Conservation (phyloP, 768 basidiomycete genomes). For the button mushroom (Agaricus bisporus) region DNA sequence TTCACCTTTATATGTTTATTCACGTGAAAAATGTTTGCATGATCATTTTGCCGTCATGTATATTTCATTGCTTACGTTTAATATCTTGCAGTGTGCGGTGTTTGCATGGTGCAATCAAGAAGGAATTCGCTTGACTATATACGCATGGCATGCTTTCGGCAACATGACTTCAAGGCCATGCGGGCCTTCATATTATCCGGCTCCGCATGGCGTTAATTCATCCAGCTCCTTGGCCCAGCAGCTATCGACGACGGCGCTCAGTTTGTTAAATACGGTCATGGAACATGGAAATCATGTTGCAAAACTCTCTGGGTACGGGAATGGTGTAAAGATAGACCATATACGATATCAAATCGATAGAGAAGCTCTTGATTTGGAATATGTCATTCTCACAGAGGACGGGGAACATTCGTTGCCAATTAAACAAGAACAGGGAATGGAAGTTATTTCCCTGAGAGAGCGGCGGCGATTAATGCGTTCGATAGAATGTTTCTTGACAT, state of each 20-base stretch:
- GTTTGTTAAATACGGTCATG: constrained; percentile 74
- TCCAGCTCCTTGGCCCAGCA: constrained; percentile 63
- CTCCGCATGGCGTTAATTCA: too few species aligned
- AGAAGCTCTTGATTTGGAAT: constrained; percentile 78
- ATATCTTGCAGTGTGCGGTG: constrained; percentile 40
- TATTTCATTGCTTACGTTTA: constrained; percentile 8
- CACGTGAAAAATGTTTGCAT: constrained; percentile 62
- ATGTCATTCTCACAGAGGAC: constrained; percentile 75
- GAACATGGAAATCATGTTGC: constrained; percentile 73
- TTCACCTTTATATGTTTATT: constrained; percentile 88
- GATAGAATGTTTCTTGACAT: constrained; percentile 73
- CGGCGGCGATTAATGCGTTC: constrained; percentile 65
- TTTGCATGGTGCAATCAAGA: constrained; percentile 92
- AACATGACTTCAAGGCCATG: constrained; percentile 83
- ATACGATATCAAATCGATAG: constrained; percentile 77
- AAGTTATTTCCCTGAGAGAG: constrained; percentile 63
- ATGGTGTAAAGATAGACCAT: constrained; percentile 75
- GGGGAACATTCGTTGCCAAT: constrained; percentile 37
- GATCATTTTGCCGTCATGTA: constrained; percentile 5
- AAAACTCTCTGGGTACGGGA: constrained; percentile 70
- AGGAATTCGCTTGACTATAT: constrained; percentile 42
- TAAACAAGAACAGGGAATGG: constrained; percentile 40
- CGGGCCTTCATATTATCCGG: constrained; percentile 89
- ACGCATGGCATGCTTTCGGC: constrained; percentile 93
- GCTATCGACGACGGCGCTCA: constrained; percentile 80